Evolutionary conservation across 192 early-diverging fungal genomes (phyloP), one percentile per base, ranked within the genome.

Genomic region (Coemansia sp.): DNA sequence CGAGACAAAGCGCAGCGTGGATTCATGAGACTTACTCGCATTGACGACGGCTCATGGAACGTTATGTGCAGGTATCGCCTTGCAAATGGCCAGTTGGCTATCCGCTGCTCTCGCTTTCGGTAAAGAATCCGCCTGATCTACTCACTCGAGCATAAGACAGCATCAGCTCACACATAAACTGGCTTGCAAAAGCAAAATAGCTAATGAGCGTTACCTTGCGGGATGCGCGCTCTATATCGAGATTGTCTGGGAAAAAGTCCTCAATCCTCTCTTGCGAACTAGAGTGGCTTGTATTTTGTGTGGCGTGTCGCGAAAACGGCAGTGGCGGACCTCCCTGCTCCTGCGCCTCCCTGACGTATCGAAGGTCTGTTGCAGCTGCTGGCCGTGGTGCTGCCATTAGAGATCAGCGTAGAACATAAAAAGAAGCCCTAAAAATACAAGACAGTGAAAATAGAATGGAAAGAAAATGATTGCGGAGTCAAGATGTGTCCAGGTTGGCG

Each of bases 21-120:
- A 59, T 31, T 38, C 8, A 2, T 34, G 31, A 7, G 13, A 51
- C 73, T 48, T 69, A 74, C 74, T 31, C 72, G 68, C 68, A 69
- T 50, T 2, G 78, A 81, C 2, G 73, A 69, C 20, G 78, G 78
- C 62, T 81, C 73, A 20, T 81, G 72, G 31, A 81, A 81, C 18
- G 62, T 65, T 10, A 67, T 75, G 45, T 81, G 78, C 21, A 81
- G 64, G 45, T 53, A 45, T 9, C 69, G 60, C 31, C 78, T 69
- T 21, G 65, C 3, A 1, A 57, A 60, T 14, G 68, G 50, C 78
- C 78, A 81, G 48, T 33, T 46, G 7, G 63, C 69, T 1, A 71
- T 72, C 35, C 75, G 39, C n/a, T 62, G 69, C 63, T 59, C 68
- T n/a, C 78, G 65, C 43, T 50, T 57, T n/a, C 63, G 65, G 55